These are phyloP conservation scores for Brettanomyces sp. DNA, from an alignment of 805 yeast genomes.

Conservation along the genomic window DNA sequence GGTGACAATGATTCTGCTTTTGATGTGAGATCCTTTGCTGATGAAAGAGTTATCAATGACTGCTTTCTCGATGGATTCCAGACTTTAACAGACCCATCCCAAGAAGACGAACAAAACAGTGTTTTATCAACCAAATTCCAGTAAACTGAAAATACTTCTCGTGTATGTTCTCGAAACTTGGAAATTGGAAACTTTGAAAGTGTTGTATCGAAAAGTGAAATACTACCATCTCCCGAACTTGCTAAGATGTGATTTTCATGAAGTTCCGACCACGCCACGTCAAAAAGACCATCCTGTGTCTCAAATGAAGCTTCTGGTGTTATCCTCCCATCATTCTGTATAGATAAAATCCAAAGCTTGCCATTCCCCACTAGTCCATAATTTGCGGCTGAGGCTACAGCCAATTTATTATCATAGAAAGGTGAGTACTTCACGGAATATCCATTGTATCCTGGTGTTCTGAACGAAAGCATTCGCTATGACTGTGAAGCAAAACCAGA, in stretches of 20 bases:
- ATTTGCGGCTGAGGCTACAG: slow-evolving; percentile 86
- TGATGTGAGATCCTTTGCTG: slow-evolving; percentile 18
- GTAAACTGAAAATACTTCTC: slow-evolving; percentile 28
- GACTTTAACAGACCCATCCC: slow-evolving; percentile 85
- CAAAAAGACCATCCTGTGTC: slow-evolving; percentile 90
- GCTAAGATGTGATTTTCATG: slow-evolving; percentile 80
- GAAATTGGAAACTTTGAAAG: slow-evolving; percentile 61
- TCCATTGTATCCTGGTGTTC: slow-evolving; percentile 78
- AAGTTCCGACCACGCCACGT: slow-evolving; percentile 79
- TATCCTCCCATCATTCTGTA: slow-evolving; percentile 58
- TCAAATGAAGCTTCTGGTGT: slow-evolving; percentile 52
- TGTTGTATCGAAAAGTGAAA: slow-evolving; percentile 71
- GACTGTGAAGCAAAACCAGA: too few species aligned
- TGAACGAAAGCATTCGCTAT: slow-evolving; percentile 53
- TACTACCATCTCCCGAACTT: slow-evolving; percentile 86
- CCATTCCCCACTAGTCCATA: slow-evolving; percentile 96
- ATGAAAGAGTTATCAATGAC: slow-evolving; percentile 48
- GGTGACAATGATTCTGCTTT: slow-evolving; percentile 7
- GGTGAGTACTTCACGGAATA: slow-evolving; percentile 87
- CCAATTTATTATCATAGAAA: slow-evolving; percentile 78
- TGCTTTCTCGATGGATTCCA: slow-evolving; percentile 59
- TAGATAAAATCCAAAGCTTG: slow-evolving; percentile 58
- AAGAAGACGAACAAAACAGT: slow-evolving; percentile 67
- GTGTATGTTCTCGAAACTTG: slow-evolving; percentile 66
- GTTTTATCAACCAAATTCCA: slow-evolving; percentile 36